These are phyloP conservation scores for Daldinia eschscholtzii DNA, from an alignment of 2,329 filamentous ascomycete species.

Conservation along the genomic window DNA sequence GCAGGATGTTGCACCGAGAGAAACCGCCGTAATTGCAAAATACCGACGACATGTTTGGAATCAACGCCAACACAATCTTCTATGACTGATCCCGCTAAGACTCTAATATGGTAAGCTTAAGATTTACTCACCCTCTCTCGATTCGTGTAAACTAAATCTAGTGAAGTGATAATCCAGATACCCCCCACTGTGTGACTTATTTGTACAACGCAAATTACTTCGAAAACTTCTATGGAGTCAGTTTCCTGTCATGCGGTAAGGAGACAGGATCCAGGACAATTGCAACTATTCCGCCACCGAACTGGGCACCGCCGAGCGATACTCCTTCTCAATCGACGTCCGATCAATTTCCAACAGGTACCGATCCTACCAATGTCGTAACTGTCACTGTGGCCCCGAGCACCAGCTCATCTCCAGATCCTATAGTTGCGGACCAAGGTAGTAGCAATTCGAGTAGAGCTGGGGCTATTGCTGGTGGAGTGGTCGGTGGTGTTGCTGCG, in stretches of 20 bases:
- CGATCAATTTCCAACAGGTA: constrained; percentile 19
- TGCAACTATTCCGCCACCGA: constrained; percentile 38
- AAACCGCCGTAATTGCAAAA: constrained; percentile 44
- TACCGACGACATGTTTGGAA: constrained; percentile 51
- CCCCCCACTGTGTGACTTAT: constrained; percentile 50
- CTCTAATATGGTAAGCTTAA: constrained; percentile 46
- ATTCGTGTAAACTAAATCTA: constrained; percentile 37
- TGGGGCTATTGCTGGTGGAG: constrained; percentile 51
- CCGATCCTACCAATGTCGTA: constrained; percentile 31
- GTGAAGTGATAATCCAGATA: constrained; percentile 42
- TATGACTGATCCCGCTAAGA: constrained; percentile 36
- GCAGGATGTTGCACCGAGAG: constrained; percentile 50
- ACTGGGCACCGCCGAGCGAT: constrained; percentile 33
- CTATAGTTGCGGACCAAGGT: constrained; percentile 10
- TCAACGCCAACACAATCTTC: constrained; percentile 29
- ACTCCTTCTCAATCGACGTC: constrained; percentile 23
- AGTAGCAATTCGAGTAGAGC: constrained; percentile 33
- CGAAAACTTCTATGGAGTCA: constrained; percentile 47
- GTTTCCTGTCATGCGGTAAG: constrained; percentile 48
- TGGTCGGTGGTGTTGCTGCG: constrained; percentile 48
- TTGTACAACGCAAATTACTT: constrained; percentile 48
- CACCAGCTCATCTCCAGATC: constrained; percentile 33
- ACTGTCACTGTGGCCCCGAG: constrained; percentile 43
- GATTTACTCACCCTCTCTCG: neutral
- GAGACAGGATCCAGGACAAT: constrained; percentile 45